Percentiles rank a stretch among this genome's conserved stretches.
Evolutionary conservation across 2,329 filamentous ascomycete genomes (phyloP).

Genomic region (Cadophora sp.): DNA sequence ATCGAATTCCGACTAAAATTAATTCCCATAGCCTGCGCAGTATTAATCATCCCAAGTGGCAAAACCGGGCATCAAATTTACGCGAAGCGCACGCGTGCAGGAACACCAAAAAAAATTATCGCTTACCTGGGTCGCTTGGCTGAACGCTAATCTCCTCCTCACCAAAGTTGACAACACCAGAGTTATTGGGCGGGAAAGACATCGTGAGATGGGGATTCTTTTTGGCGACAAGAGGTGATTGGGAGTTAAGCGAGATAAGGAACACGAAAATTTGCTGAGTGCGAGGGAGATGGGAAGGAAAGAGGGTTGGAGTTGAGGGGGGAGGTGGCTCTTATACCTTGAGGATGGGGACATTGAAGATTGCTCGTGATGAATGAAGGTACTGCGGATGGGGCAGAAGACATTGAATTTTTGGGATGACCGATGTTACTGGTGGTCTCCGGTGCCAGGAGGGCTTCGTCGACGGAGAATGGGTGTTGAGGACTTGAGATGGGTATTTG

Average conservation of each 20-base stretch:
- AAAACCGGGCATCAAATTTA: slow-evolving; percentile 19
- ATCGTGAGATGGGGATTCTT: slow-evolving; percentile 14
- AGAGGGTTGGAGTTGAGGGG: background rate
- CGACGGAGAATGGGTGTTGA: background rate
- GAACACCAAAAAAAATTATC: slow-evolving; percentile 25
- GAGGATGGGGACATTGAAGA: background rate
- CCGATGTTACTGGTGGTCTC: background rate
- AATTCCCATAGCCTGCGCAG: slow-evolving; percentile 25
- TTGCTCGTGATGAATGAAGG: background rate
- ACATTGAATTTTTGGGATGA: background rate
- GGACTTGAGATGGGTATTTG: background rate
- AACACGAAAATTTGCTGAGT: slow-evolving; percentile 16
- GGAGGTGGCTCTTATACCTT: background rate
- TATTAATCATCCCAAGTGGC: slow-evolving; percentile 18
- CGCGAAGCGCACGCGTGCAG: slow-evolving; percentile 18
- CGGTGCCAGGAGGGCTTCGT: no score
- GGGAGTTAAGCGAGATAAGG: slow-evolving; percentile 20
- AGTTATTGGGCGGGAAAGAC: slow-evolving; percentile 14
- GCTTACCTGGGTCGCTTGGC: slow-evolving; percentile 18
- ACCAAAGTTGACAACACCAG: slow-evolving; percentile 26
- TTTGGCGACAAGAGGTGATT: slow-evolving; percentile 7
- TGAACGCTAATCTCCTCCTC: slow-evolving; percentile 3
- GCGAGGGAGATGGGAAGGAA: background rate
- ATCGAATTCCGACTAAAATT: slow-evolving; percentile 15
- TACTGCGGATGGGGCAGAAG: slow-evolving; percentile 5